phyloP scores from a whole-genome alignment of 75 land plant species.

The Pinus taeda region DNA sequence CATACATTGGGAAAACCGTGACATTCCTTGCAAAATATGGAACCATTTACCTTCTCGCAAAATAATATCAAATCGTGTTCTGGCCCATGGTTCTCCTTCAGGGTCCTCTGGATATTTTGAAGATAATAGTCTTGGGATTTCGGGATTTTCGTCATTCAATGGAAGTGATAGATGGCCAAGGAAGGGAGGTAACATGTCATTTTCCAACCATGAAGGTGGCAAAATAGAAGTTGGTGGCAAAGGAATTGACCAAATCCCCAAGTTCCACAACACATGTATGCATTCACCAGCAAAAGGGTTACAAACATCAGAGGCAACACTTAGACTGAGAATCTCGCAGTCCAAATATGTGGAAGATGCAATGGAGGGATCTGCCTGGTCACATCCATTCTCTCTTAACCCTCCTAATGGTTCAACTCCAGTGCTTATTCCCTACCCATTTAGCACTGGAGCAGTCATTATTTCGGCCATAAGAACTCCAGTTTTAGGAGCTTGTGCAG shows the following conservation, averaged over 20 bases:
- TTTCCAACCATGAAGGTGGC: background rate
- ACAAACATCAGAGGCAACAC: conserved; percentile 41
- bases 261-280: conserved; percentile 38
- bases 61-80: background rate
- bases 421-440: conserved; percentile 63
- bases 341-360: conserved; percentile 8
- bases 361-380: conserved; percentile 46
- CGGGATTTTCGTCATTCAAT: conserved; percentile 5
- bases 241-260: conserved; percentile 3
- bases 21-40: conserved; percentile 3
- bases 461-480: conserved; percentile 71
- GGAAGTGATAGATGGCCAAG: background rate
- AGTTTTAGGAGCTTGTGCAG: conserved; percentile 53
- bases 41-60: conserved; percentile 7
- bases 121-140: background rate
- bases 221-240: background rate
- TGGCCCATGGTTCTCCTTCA: background rate
- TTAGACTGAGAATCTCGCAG: conserved; percentile 32
- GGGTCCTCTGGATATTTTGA: background rate
- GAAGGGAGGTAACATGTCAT: background rate
- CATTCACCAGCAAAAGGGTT: conserved; percentile 47
- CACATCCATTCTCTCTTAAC: conserved; percentile 72
- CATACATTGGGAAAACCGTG: background rate
- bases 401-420: conserved; percentile 71
- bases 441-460: conserved; percentile 44